Conservation (phyloP, 2,329 filamentous ascomycete species). For the Ploettnerulaceae sp. region DNA sequence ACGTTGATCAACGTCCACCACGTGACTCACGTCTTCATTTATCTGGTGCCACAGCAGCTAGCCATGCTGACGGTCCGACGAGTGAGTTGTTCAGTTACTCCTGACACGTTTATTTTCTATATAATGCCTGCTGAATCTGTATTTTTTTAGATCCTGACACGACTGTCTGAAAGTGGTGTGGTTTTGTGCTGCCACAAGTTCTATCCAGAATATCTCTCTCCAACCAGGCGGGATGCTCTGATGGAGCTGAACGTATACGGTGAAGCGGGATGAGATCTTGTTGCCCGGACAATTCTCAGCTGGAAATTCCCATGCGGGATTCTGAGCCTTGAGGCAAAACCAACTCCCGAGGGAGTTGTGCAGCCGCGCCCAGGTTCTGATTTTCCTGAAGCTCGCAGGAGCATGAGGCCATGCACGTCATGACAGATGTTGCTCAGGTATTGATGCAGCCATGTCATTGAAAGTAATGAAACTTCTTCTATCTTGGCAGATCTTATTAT, state of each 20-base stretch:
- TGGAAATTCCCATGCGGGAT: too few species aligned
- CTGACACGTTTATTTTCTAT: neutral
- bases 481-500: too few species aligned
- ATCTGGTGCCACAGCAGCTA: constrained; percentile 23
- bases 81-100: neutral
- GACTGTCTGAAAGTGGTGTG: constrained; percentile 16
- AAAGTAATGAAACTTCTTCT: too few species aligned
- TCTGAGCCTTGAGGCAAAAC: too few species aligned
- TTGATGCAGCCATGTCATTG: too few species aligned
- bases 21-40: constrained; percentile 25
- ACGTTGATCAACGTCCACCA: constrained; percentile 13
- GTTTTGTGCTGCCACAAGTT: constrained; percentile 24
- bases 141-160: constrained; percentile 12
- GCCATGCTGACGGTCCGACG: constrained; percentile 16
- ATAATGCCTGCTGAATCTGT: neutral
- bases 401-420: too few species aligned
- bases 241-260: constrained; percentile 23
- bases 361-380: too few species aligned
- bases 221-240: constrained; percentile 15
- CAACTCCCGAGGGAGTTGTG: too few species aligned
- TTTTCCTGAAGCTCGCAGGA: too few species aligned
- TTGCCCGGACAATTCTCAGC: too few species aligned
- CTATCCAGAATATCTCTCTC: constrained; percentile 19
- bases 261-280: constrained; percentile 1
- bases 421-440: too few species aligned